A percentile compares a stretch with the other conserved stretches of the same genome.
phyloP scores from a whole-genome alignment of 1,284 basidiomycete species.

The Leccinum fuscescens region DNA sequence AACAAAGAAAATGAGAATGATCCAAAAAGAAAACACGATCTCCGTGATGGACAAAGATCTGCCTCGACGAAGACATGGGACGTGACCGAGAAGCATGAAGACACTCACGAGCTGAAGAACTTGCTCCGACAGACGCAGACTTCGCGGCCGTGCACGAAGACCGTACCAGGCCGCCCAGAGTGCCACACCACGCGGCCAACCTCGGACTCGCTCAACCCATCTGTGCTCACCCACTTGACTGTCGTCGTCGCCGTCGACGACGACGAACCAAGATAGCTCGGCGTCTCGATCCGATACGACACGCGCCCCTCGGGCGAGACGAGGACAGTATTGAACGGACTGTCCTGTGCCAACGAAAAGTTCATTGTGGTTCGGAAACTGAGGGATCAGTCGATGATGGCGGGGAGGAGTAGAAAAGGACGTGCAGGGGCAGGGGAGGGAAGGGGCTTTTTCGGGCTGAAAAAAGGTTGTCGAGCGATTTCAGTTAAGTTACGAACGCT shows the following conservation, averaged over 20 bases:
- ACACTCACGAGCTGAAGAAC: slow-evolving; percentile 33
- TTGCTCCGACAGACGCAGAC: slow-evolving; percentile 25
- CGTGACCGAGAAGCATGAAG: neutral
- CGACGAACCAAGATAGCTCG: slow-evolving; percentile 13
- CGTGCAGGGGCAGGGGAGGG: neutral
- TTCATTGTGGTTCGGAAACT: slow-evolving; percentile 21
- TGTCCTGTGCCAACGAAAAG: slow-evolving; percentile 33
- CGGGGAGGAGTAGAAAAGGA: neutral
- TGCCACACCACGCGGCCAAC: slow-evolving; percentile 32
- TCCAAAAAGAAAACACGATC: neutral
- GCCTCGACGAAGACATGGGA: neutral
- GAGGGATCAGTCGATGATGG: neutral
- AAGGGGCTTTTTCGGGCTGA: slow-evolving; percentile 11
- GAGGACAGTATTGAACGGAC: slow-evolving; percentile 33
- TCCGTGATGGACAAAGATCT: neutral
- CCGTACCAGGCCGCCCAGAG: slow-evolving; percentile 27
- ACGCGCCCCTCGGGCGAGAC: slow-evolving; percentile 31
- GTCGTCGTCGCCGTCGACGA: slow-evolving; percentile 19
- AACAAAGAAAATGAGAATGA: neutral
- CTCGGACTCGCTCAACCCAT: slow-evolving; percentile 28
- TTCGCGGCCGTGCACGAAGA: slow-evolving; percentile 31
- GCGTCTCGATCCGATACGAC: slow-evolving; percentile 32
- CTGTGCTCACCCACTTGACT: slow-evolving; percentile 25
- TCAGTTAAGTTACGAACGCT: slow-evolving; percentile 15
- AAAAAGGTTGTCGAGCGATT: slow-evolving; percentile 8